These are phyloP conservation scores for Amyloporia xantha DNA, from an alignment of 768 basidiomycete genomes.

Conservation along the genomic window DNA sequence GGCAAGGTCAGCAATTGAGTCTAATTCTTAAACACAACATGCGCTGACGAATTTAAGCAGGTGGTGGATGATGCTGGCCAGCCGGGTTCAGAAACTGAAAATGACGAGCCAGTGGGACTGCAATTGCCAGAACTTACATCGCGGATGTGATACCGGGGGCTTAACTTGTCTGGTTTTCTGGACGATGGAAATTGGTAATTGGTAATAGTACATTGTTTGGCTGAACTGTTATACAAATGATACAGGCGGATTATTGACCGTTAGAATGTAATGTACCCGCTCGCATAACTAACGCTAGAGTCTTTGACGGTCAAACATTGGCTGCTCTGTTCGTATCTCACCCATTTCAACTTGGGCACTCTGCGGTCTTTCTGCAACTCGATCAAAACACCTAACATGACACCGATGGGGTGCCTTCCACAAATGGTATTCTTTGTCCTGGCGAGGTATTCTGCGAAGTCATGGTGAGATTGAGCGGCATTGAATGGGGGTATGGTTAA, in stretches of 20 bases:
- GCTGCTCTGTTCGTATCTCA: slow-evolving; percentile 91
- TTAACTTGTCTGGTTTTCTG: no score
- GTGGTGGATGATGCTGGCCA: slow-evolving; percentile 66
- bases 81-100: slow-evolving; percentile 56
- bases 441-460: slow-evolving; percentile 62
- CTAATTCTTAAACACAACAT: not conserved
- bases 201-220: not conserved
- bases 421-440: slow-evolving; percentile 93
- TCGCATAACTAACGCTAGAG: slow-evolving; percentile 96
- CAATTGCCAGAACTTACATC: slow-evolving; percentile 27
- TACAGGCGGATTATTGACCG: no score
- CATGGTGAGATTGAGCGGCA: slow-evolving; percentile 46
- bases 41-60: slow-evolving; percentile 26
- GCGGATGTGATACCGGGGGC: slow-evolving; percentile 16
- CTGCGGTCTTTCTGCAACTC: slow-evolving; percentile 40
- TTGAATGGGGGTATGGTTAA: slow-evolving; percentile 52
- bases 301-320: slow-evolving; percentile 59
- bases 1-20: slow-evolving; percentile 47
- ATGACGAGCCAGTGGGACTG: slow-evolving; percentile 50
- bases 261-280: slow-evolving; percentile 70
- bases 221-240: no score
- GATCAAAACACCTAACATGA: slow-evolving; percentile 74
- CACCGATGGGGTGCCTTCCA: slow-evolving; percentile 92
- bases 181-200: no score
- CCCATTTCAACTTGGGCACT: slow-evolving; percentile 58